phyloP scores from a whole-genome alignment of 768 basidiomycete species.

The Mycena crocata region DNA sequence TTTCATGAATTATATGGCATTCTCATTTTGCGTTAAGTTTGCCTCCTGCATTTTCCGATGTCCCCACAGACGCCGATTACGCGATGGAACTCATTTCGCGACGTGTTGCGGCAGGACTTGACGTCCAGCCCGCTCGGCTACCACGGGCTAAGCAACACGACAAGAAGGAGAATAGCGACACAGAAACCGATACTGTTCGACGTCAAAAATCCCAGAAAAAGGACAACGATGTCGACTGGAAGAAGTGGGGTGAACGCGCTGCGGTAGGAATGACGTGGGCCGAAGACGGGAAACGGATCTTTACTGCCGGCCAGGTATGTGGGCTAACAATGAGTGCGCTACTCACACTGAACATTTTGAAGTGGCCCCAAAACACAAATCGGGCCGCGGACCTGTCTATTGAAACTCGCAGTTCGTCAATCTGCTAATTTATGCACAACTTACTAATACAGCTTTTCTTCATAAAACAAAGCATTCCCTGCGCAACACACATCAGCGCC shows the following conservation, averaged over 20 bases:
- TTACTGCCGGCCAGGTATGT: conserved; percentile 51
- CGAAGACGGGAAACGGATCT: conserved; percentile 54
- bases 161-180: conserved; percentile 23
- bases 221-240: conserved; percentile 57
- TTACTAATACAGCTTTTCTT: conserved; percentile 12
- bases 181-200: not conserved
- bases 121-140: conserved; percentile 51
- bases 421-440: not conserved
- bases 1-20: not conserved
- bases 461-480: conserved; percentile 72
- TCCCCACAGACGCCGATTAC: conserved; percentile 76
- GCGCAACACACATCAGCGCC: conserved; percentile 66
- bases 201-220: conserved; percentile 7
- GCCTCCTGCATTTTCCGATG: conserved; percentile 59
- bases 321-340: not conserved
- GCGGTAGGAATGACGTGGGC: conserved; percentile 58
- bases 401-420: conserved; percentile 49
- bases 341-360: not conserved
- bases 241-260: conserved; percentile 65
- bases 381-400: not conserved
- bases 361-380: conserved; percentile 16
- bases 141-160: conserved; percentile 28
- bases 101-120: conserved; percentile 66
- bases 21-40: conserved; percentile 45
- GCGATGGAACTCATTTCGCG: conserved; percentile 77